phyloP scores from a whole-genome alignment of 2,329 filamentous ascomycete species.

The Neopestalotiopsis sp. region DNA sequence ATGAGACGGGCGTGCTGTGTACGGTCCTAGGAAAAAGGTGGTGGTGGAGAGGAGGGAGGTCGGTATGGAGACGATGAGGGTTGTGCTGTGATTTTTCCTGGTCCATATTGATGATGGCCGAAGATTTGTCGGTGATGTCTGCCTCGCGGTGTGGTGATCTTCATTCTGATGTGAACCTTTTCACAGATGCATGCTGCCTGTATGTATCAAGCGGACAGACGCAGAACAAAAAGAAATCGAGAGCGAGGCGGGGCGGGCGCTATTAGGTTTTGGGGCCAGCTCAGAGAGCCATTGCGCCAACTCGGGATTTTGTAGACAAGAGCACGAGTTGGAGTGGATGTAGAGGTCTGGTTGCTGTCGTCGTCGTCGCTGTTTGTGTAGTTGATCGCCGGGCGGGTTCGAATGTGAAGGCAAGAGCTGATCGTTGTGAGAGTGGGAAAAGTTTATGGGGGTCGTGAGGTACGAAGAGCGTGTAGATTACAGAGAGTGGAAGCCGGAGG shows the following conservation, averaged over 20 bases:
- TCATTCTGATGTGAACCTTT: slow-evolving; percentile 9
- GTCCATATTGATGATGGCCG: slow-evolving; percentile 36
- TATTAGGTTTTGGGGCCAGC: neutral
- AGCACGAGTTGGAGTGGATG: neutral
- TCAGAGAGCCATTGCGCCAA: slow-evolving; percentile 12
- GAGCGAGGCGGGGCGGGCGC: slow-evolving; percentile 9
- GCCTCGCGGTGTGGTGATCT: slow-evolving; percentile 1
- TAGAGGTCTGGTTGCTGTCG: neutral
- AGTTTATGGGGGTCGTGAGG: neutral
- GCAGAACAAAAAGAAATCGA: neutral
- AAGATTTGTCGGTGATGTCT: slow-evolving; percentile 9
- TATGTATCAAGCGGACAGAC: neutral
- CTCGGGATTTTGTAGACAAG: neutral
- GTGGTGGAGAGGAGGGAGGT: slow-evolving; percentile 42
- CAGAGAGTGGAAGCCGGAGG: neutral
- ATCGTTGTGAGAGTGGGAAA: slow-evolving; percentile 3
- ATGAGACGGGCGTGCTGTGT: slow-evolving; percentile 64
- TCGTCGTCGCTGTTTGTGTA: neutral
- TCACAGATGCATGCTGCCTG: slow-evolving; percentile 14
- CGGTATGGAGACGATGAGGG: slow-evolving; percentile 41
- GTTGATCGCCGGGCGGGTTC: neutral
- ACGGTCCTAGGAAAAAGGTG: slow-evolving; percentile 54
- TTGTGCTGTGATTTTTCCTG: slow-evolving; percentile 37
- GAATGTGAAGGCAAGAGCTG: neutral
- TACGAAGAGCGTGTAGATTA: neutral